Conservation (phyloP, 495 filamentous ascomycete genomes). For the Penicillium daleae region DNA sequence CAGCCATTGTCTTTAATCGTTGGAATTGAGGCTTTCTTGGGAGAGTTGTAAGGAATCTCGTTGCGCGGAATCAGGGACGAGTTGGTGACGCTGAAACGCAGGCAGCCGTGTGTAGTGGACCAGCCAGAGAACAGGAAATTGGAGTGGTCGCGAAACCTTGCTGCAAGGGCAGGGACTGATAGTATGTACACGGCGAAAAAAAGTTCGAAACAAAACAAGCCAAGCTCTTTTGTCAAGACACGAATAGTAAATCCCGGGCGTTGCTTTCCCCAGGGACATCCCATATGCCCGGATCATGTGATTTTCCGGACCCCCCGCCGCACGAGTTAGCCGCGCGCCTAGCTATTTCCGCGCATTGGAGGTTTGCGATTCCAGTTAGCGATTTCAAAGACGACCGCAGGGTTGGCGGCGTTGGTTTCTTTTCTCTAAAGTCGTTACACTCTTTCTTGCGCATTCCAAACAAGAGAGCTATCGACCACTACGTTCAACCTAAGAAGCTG, state of each 20-base stretch:
- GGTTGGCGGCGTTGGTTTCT: background rate
- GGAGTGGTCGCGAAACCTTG: background rate
- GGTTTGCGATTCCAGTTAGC: slow-evolving; percentile 1
- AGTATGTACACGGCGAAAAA: slow-evolving; percentile 26
- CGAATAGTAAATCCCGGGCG: slow-evolving; percentile 9
- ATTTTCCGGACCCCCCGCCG: slow-evolving; percentile 25
- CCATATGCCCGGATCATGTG: slow-evolving; percentile 26
- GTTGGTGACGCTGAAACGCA: slow-evolving; percentile 19
- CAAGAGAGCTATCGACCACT: background rate
- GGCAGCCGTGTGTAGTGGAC: slow-evolving; percentile 15
- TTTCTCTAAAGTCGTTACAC: background rate
- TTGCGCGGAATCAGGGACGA: slow-evolving; percentile 19
- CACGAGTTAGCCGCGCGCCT: slow-evolving; percentile 33
- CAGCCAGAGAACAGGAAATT: background rate
- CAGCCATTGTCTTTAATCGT: slow-evolving; percentile 40
- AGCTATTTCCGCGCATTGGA: slow-evolving; percentile 19
- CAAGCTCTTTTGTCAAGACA: slow-evolving; percentile 8
- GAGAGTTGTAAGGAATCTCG: slow-evolving; percentile 7
- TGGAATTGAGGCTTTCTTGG: background rate
- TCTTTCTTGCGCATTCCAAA: background rate
- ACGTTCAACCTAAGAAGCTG: background rate
- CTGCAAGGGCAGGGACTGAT: background rate
- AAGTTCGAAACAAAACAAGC: slow-evolving; percentile 10
- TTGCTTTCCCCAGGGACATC: slow-evolving; percentile 30
- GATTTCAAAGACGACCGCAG: background rate